Conservation (phyloP, 169 alveolate species). For the Plasmodium coatneyi region DNA sequence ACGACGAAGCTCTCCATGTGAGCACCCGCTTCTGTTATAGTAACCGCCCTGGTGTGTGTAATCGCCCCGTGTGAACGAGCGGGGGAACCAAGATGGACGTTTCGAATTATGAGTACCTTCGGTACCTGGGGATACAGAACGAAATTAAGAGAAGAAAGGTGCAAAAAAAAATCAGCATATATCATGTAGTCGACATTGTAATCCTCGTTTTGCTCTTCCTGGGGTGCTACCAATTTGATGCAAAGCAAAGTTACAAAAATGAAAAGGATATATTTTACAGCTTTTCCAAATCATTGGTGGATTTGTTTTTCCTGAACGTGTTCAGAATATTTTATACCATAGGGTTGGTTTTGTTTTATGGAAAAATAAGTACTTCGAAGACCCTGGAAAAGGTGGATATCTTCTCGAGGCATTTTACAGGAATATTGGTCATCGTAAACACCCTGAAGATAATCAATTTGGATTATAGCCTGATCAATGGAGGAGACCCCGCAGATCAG, state of each 20-base stretch:
- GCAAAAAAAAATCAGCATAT: conserved; percentile 18
- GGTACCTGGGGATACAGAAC: conserved; percentile 40
- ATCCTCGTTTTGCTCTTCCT: conserved; percentile 1
- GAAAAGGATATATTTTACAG: conserved; percentile 30
- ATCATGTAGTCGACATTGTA: conserved; percentile 31
- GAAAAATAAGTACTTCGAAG: not conserved
- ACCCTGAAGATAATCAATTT: conserved; percentile 42
- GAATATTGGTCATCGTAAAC: conserved; percentile 9
- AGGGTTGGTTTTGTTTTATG: not conserved
- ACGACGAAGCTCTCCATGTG: not conserved
- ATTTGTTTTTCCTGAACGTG: conserved; percentile 4
- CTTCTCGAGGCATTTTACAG: conserved; percentile 24
- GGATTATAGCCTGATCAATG: not conserved
- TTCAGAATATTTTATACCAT: conserved; percentile 18
- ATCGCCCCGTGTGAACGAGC: not conserved
- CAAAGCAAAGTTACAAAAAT: not conserved
- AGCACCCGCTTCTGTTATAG: not conserved
- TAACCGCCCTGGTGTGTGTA: not conserved
- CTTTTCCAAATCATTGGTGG: conserved; percentile 25
- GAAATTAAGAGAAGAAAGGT: conserved; percentile 27
- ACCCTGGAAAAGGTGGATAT: not conserved
- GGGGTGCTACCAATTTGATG: conserved; percentile 40
- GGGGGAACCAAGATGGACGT: conserved; percentile 56
- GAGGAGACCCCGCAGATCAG: not conserved
- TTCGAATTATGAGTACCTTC: conserved; percentile 35